These are phyloP conservation scores for Exophiala alcalophila DNA, from an alignment of 2,329 filamentous ascomycete genomes.

Conservation along the genomic window DNA sequence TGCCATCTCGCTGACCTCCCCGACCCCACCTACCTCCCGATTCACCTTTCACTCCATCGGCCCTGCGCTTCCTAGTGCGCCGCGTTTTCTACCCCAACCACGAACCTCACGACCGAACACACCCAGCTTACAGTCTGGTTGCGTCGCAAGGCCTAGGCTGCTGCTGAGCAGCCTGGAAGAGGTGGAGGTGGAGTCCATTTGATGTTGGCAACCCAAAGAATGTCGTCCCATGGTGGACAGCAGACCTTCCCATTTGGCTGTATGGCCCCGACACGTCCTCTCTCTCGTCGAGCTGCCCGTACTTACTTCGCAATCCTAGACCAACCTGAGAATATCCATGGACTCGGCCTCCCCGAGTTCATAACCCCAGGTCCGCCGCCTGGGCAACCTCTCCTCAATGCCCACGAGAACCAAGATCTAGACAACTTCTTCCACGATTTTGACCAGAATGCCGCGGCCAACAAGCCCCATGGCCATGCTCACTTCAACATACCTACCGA, in stretches of 20 bases:
- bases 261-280: slow-evolving; percentile 17
- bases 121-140: background rate
- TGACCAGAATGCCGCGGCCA: slow-evolving; percentile 23
- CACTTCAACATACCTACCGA: slow-evolving; percentile 21
- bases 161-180: slow-evolving; percentile 18
- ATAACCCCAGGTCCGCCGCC: slow-evolving; percentile 27
- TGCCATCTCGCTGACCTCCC: background rate
- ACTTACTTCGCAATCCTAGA: slow-evolving; percentile 22
- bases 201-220: slow-evolving; percentile 30
- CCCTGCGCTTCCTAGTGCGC: no score
- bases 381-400: slow-evolving; percentile 29
- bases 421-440: slow-evolving; percentile 30
- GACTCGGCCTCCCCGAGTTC: slow-evolving; percentile 28
- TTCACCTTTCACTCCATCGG: background rate
- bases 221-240: slow-evolving; percentile 32
- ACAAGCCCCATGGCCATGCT: slow-evolving; percentile 12
- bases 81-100: background rate
- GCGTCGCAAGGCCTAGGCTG: slow-evolving; percentile 14
- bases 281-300: slow-evolving; percentile 2
- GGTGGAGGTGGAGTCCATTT: slow-evolving; percentile 15
- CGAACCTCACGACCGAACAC: background rate
- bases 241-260: slow-evolving; percentile 31
- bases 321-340: slow-evolving; percentile 28
- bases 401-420: slow-evolving; percentile 27
- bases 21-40: background rate